Percentiles rank a stretch among this genome's conserved stretches.
Conservation (phyloP, 495 filamentous ascomycete species). For the Trichoderma asperelloides region DNA sequence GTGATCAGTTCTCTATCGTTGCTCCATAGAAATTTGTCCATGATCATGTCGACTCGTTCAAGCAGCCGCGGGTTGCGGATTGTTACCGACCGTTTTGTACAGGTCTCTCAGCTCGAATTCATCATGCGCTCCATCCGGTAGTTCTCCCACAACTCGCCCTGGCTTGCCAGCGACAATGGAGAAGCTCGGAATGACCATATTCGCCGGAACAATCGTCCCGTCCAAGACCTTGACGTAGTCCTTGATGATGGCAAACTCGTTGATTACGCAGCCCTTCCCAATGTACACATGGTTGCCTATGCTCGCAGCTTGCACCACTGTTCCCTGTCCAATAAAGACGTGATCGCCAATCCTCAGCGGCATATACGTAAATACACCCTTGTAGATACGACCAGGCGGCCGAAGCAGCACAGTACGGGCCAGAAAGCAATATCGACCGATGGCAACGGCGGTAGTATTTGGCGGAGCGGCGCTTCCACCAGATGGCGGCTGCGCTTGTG, state of each 20-base stretch:
- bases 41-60: conserved; percentile 16
- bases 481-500: conserved; percentile 26
- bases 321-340: conserved; percentile 69
- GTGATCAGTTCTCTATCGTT: background rate
- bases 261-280: conserved; percentile 61
- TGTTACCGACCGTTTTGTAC: conserved; percentile 46
- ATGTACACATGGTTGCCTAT: conserved; percentile 79
- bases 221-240: conserved; percentile 81
- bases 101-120: conserved; percentile 48
- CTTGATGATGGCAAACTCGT: conserved; percentile 82
- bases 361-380: conserved; percentile 61
- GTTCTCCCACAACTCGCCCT: conserved; percentile 73
- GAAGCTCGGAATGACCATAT: conserved; percentile 88
- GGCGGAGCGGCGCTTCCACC: conserved; percentile 20
- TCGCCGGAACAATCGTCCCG: conserved; percentile 67
- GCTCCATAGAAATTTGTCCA: background rate
- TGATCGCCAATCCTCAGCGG: conserved; percentile 89
- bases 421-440: conserved; percentile 84
- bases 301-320: conserved; percentile 68
- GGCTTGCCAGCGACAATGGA: conserved; percentile 76
- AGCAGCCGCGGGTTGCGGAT: conserved; percentile 28
- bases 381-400: conserved; percentile 66
- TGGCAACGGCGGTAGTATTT: conserved; percentile 63
- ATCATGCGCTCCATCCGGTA: conserved; percentile 66
- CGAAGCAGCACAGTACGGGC: conserved; percentile 61